A percentile compares a stretch with the other conserved stretches of the same genome.
These are phyloP conservation scores for Fusarium sp. DNA, from an alignment of 2,329 filamentous ascomycete species.

Conservation along the genomic window DNA sequence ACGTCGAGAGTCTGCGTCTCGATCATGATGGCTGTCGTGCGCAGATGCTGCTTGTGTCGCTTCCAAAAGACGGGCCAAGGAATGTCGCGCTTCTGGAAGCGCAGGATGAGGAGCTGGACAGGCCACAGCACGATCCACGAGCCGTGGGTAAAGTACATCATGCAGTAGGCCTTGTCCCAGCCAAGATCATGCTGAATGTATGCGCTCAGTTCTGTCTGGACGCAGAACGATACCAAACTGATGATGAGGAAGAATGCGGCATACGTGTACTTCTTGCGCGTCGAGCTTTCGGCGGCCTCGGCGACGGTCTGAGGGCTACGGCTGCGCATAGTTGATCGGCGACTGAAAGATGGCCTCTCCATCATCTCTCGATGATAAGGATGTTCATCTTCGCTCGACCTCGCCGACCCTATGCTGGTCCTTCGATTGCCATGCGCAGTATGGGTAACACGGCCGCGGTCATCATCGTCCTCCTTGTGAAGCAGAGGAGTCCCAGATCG, in stretches of 20 bases:
- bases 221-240: slow-evolving; percentile 86
- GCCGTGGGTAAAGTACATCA: slow-evolving; percentile 97
- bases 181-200: slow-evolving; percentile 92
- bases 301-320: slow-evolving; percentile 71
- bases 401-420: slow-evolving; percentile 27
- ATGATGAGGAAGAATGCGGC: slow-evolving; percentile 85
- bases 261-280: slow-evolving; percentile 85
- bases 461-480: slow-evolving; percentile 48
- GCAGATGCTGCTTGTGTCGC: slow-evolving; percentile 61
- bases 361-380: slow-evolving; percentile 43
- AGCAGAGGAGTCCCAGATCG: slow-evolving; percentile 57
- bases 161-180: slow-evolving; percentile 99
- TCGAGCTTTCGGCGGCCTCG: slow-evolving; percentile 54
- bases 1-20: slow-evolving; percentile 80
- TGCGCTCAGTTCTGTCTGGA: slow-evolving; percentile 95
- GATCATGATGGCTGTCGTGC: slow-evolving; percentile 80
- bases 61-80: slow-evolving; percentile 91
- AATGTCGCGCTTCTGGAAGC: slow-evolving; percentile 79
- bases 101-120: slow-evolving; percentile 80
- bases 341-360: slow-evolving; percentile 43
- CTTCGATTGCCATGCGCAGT: slow-evolving; percentile 24
- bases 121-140: slow-evolving; percentile 95
- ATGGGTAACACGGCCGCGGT: slow-evolving; percentile 38
- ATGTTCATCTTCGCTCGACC: slow-evolving; percentile 39
- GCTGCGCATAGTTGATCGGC: slow-evolving; percentile 78